These are phyloP conservation scores for Vishniacozyma victoriae DNA, from an alignment of 768 basidiomycete genomes.

Conservation along the genomic window DNA sequence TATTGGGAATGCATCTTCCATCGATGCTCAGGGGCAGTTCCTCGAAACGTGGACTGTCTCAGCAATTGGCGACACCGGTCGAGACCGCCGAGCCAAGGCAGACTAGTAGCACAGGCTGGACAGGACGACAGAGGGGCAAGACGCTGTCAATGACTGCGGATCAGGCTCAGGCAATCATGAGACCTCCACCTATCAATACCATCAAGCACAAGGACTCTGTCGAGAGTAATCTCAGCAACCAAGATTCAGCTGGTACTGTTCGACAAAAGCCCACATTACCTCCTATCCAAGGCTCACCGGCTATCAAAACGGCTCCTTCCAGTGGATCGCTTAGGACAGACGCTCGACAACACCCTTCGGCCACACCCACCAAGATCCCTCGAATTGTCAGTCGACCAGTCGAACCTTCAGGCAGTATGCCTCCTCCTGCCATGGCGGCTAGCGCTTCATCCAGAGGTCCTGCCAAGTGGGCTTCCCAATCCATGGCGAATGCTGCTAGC, in stretches of 20 bases:
- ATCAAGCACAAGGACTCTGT: slow-evolving; percentile 18
- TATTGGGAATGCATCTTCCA: slow-evolving; percentile 71
- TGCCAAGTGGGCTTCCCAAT: slow-evolving; percentile 58
- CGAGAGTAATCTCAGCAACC: slow-evolving; percentile 10
- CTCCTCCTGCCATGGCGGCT: slow-evolving; percentile 27
- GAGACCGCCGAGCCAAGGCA: slow-evolving; percentile 4
- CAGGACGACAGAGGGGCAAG: slow-evolving; percentile 35
- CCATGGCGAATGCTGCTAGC: slow-evolving; percentile 27
- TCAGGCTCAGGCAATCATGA: slow-evolving; percentile 1
- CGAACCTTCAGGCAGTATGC: slow-evolving; percentile 23
- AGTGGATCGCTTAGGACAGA: not conserved
- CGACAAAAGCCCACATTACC: slow-evolving; percentile 19
- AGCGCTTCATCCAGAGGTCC: no score
- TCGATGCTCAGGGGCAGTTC: slow-evolving; percentile 77
- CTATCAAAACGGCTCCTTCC: slow-evolving; percentile 37
- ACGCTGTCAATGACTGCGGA: slow-evolving; percentile 35
- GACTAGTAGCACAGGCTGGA: slow-evolving; percentile 35
- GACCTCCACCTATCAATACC: not conserved
- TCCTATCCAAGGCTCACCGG: slow-evolving; percentile 13
- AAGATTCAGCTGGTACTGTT: slow-evolving; percentile 17
- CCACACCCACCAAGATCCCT: slow-evolving; percentile 47
- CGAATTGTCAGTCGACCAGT: slow-evolving; percentile 38
- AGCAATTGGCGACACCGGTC: slow-evolving; percentile 15
- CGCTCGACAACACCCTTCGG: slow-evolving; percentile 9
- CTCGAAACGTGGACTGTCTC: slow-evolving; percentile 65